phyloP scores from a whole-genome alignment of 1,284 basidiomycete species.

The Mixia osmundae region DNA sequence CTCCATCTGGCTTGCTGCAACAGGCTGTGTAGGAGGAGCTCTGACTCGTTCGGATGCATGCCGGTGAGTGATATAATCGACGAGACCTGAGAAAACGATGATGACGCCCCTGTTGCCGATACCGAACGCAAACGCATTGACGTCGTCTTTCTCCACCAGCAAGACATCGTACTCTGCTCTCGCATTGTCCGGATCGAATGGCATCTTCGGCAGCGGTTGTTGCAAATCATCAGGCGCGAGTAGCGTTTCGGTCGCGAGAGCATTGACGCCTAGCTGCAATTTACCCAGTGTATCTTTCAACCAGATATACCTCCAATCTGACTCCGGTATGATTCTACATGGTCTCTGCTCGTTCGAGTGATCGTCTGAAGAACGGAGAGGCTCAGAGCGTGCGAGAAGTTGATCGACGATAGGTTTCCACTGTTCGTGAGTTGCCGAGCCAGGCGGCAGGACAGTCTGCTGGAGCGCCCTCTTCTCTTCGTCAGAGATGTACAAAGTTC shows the following conservation, averaged over 20 bases:
- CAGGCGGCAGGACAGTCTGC: not conserved
- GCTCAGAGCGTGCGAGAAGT: too few species aligned
- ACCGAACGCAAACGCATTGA: slow-evolving; percentile 17
- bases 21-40: not conserved
- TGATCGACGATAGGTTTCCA: slow-evolving; percentile 14
- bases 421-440: not conserved
- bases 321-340: slow-evolving; percentile 11
- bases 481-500: slow-evolving; percentile 13
- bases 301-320: slow-evolving; percentile 14
- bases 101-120: slow-evolving; percentile 11
- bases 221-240: slow-evolving; percentile 8
- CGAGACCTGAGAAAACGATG: slow-evolving; percentile 17
- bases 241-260: slow-evolving; percentile 1
- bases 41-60: not conserved
- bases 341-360: too few species aligned
- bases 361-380: too few species aligned
- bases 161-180: slow-evolving; percentile 13
- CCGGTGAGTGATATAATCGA: slow-evolving; percentile 14
- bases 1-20: not conserved
- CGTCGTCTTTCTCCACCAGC: slow-evolving; percentile 15
- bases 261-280: not conserved
- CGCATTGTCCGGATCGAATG: not conserved
- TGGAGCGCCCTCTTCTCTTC: slow-evolving; percentile 14
- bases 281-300: slow-evolving; percentile 4
- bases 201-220: slow-evolving; percentile 2